Evolutionary conservation across 208 protist genomes (phyloP), one percentile per base, ranked within the genome.

Genomic region (Trypanosomatidae sp.): DNA sequence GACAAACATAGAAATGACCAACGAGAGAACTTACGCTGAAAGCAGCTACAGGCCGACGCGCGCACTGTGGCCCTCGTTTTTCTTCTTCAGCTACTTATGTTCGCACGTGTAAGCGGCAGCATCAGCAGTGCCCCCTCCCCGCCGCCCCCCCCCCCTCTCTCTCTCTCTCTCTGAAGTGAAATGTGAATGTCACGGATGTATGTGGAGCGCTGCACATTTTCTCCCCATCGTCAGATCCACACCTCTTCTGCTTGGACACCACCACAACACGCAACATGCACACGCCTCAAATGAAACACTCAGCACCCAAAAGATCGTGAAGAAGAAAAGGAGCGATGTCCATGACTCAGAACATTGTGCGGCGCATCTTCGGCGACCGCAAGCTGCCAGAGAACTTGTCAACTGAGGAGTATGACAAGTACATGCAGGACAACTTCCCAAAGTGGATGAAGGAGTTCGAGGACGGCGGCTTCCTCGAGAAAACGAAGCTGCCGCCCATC

Each of bases 361-460:
- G 90, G 49, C 87, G 93, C 81, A 97, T 97, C 75, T 94, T 97
- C 71, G 90, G 89, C 58, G 87, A 92, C 73, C 88, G 87, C 69
- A 88, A 88, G 47, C 72, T 97, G 1, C 89, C 90, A 4, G 83
- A 91, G 44, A 88, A 91, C 44, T 67, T 93, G 12, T 86, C 77
- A 25, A 80, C 84, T 52, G 92, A 91, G 56, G 91, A 92, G 62
- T 95, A 94, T 79, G 89, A 95, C 69, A 88, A 88, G 70, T 95
- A 89, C 65, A 93, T 98, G 83, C 84, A 96, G 68, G 79, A 92
- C 4, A 85, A 89, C 58, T 92, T 95, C 73, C 90, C 90, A 4
- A 91, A 93, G 67, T 95, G 90, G 89, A 86, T 97, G 69, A 87
- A 84, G 47, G 92, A 96, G 72, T 98, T 97, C 73, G 94, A 98